Evolutionary conservation across 2,329 filamentous ascomycete genomes (phyloP), one percentile per base, ranked within the genome.

Genomic region (Sordariomycetes sp.): DNA sequence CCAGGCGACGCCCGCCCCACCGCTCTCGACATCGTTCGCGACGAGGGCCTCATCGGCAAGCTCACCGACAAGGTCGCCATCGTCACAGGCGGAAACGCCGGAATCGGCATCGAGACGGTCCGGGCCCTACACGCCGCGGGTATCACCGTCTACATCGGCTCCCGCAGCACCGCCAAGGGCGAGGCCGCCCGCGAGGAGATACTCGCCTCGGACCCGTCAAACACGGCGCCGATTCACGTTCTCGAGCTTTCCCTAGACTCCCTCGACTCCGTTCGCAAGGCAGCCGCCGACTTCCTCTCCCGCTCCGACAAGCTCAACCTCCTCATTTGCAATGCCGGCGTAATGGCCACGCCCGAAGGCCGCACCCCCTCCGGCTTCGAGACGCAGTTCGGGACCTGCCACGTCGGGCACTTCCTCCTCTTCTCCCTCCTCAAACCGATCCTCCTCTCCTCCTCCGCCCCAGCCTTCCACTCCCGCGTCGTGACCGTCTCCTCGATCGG

Each of bases 361-460:
- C 52, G 59, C 20, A 62, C 62, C 5, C 55, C 39, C 0, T 64
- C 66, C n/a, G 65, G 64, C 12, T 60, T 62, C 35, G 65, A 67
- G 61, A 63, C 64, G 0, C 77, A 81, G 58, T 75, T 82, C 59
- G 78, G 72, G 36, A 74, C 71, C 7, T 81, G 81, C 63, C 73
- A 82, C 62, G 65, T 83, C 1, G 71, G 67, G 10, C 76, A 80
- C 61, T 82, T 81, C 66, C 70, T 81, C 0, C 69, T 82, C 17
- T 74, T 78, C 61, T 67, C 76, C 10, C 68, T 79, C 0, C 67
- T 82, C 32, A 74, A 74, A 28, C 64, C 69, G 0, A 63, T 69
- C 0, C 63, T 81, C 7, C 64, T 79, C 0, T 61, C 67, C 0
- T 68, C 69, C 4, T 62, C 69, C 1, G 72, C 69, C 0, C 64